Evolutionary conservation across 1,284 basidiomycete species (phyloP).

Genomic region (Agaricales sp.): DNA sequence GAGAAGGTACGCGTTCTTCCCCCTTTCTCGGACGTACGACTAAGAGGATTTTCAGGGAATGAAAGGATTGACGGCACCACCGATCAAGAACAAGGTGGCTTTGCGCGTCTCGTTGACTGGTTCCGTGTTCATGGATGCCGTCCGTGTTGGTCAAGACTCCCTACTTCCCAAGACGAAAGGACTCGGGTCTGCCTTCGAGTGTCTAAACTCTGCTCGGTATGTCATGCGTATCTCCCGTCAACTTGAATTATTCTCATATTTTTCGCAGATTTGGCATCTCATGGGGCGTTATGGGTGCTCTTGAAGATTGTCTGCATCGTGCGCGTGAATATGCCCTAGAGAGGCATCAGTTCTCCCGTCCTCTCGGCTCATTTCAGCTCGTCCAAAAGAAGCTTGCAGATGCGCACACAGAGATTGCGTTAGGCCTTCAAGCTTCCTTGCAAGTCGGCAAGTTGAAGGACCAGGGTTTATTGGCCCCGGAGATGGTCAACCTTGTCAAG

Average conservation of each 20-base stretch:
- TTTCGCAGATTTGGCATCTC: conserved; percentile 69
- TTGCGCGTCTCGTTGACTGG: conserved; percentile 88
- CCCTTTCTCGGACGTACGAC: background rate
- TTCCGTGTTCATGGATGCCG: conserved; percentile 88
- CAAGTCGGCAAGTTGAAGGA: conserved; percentile 92
- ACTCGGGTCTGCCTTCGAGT: conserved; percentile 80
- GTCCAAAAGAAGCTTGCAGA: conserved; percentile 96
- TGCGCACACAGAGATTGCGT: conserved; percentile 75
- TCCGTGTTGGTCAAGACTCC: conserved; percentile 58
- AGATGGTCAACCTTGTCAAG: conserved; percentile 95
- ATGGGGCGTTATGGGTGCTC: conserved; percentile 90
- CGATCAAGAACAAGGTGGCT: conserved; percentile 91
- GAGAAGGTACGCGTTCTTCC: conserved; percentile 55
- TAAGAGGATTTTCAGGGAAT: conserved; percentile 40
- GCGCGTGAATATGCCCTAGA: conserved; percentile 85
- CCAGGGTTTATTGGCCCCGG: conserved; percentile 64
- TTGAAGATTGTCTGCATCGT: conserved; percentile 83
- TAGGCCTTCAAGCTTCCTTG: conserved; percentile 74
- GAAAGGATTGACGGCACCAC: conserved; percentile 77
- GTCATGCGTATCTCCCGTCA: background rate
- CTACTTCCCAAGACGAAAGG: conserved; percentile 71
- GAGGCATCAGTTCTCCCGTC: conserved; percentile 81
- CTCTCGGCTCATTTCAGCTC: conserved; percentile 90
- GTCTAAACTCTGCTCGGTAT: conserved; percentile 80
- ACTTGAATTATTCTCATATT: background rate